A percentile compares a stretch with the other conserved stretches of the same genome.
Conservation (phyloP, 2,329 filamentous ascomycete genomes). For the Fusarium beomiforme region DNA sequence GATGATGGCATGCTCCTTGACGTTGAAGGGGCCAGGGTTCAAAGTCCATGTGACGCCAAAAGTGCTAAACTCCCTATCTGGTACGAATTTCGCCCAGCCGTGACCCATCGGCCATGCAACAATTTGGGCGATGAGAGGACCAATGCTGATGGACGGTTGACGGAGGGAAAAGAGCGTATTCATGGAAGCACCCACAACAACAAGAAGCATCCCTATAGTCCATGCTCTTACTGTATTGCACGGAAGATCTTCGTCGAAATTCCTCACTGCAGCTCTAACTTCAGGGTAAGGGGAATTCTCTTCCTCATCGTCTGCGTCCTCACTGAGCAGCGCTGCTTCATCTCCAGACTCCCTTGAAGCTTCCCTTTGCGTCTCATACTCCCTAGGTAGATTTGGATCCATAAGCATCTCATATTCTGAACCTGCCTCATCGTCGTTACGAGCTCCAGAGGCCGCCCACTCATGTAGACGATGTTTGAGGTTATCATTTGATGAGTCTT, state of each 20-base stretch:
- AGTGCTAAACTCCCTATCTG: slow-evolving; percentile 58
- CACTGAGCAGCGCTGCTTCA: slow-evolving; percentile 34
- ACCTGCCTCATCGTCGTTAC: slow-evolving; percentile 54
- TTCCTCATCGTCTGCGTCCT: slow-evolving; percentile 52
- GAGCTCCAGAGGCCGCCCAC: slow-evolving; percentile 53
- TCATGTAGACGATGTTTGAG: slow-evolving; percentile 50
- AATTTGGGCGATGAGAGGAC: slow-evolving; percentile 70
- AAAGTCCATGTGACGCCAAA: slow-evolving; percentile 66
- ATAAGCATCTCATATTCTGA: slow-evolving; percentile 67
- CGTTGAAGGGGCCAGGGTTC: slow-evolving; percentile 76
- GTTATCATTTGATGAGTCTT: slow-evolving; percentile 36
- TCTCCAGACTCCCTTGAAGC: slow-evolving; percentile 33
- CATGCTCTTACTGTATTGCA: slow-evolving; percentile 74
- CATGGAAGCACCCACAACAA: slow-evolving; percentile 66
- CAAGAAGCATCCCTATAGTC: slow-evolving; percentile 68
- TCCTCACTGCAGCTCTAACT: slow-evolving; percentile 70
- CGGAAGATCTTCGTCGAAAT: slow-evolving; percentile 72
- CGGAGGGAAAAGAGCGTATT: slow-evolving; percentile 73
- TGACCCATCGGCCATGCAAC: slow-evolving; percentile 72
- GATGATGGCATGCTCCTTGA: slow-evolving; percentile 76
- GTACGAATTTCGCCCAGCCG: slow-evolving; percentile 67
- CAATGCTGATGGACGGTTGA: slow-evolving; percentile 69
- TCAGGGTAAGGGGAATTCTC: slow-evolving; percentile 71
- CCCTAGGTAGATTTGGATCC: slow-evolving; percentile 61
- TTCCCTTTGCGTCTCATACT: slow-evolving; percentile 51